Evolutionary conservation across 352 stramenopile genomes (phyloP), one percentile per base, ranked within the genome.

Genomic region (Aphanomyces invadans): DNA sequence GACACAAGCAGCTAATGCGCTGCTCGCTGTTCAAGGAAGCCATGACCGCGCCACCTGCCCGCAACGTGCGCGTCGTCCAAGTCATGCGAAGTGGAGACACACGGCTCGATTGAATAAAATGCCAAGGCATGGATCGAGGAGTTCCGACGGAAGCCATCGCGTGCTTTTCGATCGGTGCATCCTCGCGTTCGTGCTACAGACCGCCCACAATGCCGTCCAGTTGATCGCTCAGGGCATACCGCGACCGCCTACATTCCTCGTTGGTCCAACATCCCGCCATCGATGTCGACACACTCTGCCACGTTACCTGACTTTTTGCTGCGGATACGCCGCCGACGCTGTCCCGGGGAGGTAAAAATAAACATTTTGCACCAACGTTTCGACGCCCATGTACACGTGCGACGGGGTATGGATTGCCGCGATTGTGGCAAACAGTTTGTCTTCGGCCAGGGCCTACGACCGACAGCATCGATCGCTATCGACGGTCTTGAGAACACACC

Each of bases 351-450:
- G 80, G 62, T 88, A 94, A 54, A 93, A 94, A 67, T 92, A 92
- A 1, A 91, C 85, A 56, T 92, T 81, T 38, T 92, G 88, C 44
- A 92, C 80, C 7, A 91, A 80, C 1, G 79, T 79, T 56, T 93
- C 79, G 15, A 95, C 72, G 2, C 76, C 76, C 38, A 79, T 76
- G 46, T 85, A 86, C 12, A 94, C 78, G 23, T 90, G 76, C 29
- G 72, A 82, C 2, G 87, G 81, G 0, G 93, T 80, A 3, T 73
- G 73, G 31, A 93, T 81, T 12, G 73, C 74, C 1, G 77, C 68
- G 25, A 92, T 82, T 1, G 76, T 77, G 5, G 74, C 74, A 60
- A 95, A 95, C 5, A 95, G 69, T 53, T 78, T 71, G 11, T 91
- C 79, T 60, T 94, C 83, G 4, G 76, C 78, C 10, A 95, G 72